Base-by-base conservation (phyloP, 305 asterid species). In the Fraxinus dipetala region DNA sequence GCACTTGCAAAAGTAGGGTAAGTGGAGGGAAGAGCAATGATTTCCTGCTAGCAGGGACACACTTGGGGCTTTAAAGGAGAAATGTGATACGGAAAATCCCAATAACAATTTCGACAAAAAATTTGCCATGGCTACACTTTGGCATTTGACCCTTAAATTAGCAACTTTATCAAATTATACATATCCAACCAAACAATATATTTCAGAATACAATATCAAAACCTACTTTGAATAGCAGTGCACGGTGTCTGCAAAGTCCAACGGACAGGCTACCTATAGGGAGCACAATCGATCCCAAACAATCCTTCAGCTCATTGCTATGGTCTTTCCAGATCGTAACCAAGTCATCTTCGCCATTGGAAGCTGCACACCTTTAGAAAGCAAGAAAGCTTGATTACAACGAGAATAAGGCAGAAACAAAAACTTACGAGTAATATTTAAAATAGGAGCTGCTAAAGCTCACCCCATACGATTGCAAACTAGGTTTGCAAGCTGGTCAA, bases 401-500 rank as follows among this genome's bases (percentile, higher is more conserved):
- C 63, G 28, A 10, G 35, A 6, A 48, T 20, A 74, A 73, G n/a
- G 24, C n/a, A 26, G 7, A 56, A 78, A 22, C 54, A 72, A 14
- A 26, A 48, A 69, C 38, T 28, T 5, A 51, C 34, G 34, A 6
- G 32, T 22, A 26, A 10, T 63, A 22, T n/a, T 59, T 30, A 5
- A 32, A 34, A 32, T 13, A 48, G 28, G 78, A 70, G 65, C 73
- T 83, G 75, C 82, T 43, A 82, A 85, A 75, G 81, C 97, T 93
- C 87, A 95, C 99, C 99, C 98, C 98, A 95, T 88, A 80, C 89
- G 96, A 87, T 88, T 91, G 93, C 93, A 93, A n/a, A 95, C 97
- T 85, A 96, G 90, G 91, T 93, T 92, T 31, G 99, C 98, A 34
- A 96, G 93, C 82, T 93, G 65, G 65, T 56, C 77, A 74, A 82